Evolutionary conservation across 2,329 filamentous ascomycete species (phyloP), one percentile per base, ranked within the genome.

Genomic region (Aureobasidium sp.): DNA sequence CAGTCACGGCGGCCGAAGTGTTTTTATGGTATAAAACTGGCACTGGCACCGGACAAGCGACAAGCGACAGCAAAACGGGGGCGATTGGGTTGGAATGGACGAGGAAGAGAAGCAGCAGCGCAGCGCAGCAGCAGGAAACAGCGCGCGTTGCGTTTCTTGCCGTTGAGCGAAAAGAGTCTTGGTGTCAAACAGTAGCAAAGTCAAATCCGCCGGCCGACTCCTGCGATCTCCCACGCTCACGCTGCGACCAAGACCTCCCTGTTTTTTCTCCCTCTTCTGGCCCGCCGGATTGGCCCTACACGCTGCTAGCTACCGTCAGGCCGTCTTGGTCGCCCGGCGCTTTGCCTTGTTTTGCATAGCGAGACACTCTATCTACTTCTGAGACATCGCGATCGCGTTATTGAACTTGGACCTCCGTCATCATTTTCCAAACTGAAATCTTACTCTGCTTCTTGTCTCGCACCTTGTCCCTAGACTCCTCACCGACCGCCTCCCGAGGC

Each of bases 321-420:
- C 55, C 55, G 55, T 37, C 55, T 37, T 39, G 42, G 55, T 59
- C 22, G 55, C 27, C 41, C 44, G 45, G 25, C 45, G 55, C 55
- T 31, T 49, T 60, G 44, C 45, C 57, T 51, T 31, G 29, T 60
- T 60, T 34, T 60, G 57, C 45, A 60, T 60, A 42, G 57, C 57
- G 45, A 60, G 57, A 60, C 57, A 60, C 45, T 51, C 36, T 60
- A 60, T 60, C 57, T 51, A 34, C 45, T 34, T 41, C 57, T 60
- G 57, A 60, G 57, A 60, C 57, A 60, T 60, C 45, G 25, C 44
- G 44, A 60, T 60, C 57, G 57, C 57, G 45, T 60, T 60, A 60
- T 60, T 60, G 45, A 34, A 49, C 29, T 22, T 22, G 14, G n/a
- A 20, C 41, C 42, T 49, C 57, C 44, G 41, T 51, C 45, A 49